Evolutionary conservation across 2,329 filamentous ascomycete species (phyloP).

Genomic region (Botryosphaeria dothidea): DNA sequence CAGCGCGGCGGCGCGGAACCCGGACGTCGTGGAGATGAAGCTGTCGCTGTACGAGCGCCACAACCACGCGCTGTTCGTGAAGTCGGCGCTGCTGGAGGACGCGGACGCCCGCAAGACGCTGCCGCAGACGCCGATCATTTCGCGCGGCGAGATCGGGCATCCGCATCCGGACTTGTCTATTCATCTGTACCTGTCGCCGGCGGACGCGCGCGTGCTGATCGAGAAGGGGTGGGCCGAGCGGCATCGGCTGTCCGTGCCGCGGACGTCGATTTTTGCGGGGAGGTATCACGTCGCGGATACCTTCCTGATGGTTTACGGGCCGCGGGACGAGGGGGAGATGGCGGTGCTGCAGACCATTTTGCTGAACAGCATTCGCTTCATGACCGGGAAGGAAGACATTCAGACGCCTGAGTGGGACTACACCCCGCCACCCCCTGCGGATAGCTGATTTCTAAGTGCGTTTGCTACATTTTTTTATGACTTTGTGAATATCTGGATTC

Average conservation of each 20-base stretch:
- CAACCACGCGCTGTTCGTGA: background rate
- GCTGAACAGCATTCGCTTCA: background rate
- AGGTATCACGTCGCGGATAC: background rate
- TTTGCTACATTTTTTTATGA: no score
- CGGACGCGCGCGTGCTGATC: conserved; percentile 3
- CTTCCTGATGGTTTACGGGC: conserved; percentile 1
- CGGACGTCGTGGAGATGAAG: background rate
- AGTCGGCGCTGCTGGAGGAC: background rate
- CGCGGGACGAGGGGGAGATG: background rate
- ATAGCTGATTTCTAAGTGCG: no score
- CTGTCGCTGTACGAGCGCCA: background rate
- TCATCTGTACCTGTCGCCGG: background rate
- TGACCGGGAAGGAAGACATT: background rate
- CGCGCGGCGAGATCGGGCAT: background rate
- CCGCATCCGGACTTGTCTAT: background rate
- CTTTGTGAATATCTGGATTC: no score
- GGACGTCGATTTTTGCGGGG: background rate
- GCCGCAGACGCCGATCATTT: background rate
- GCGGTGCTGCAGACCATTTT: background rate
- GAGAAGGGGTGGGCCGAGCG: conserved; percentile 9
- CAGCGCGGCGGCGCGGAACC: background rate
- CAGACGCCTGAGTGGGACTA: background rate
- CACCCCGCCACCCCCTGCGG: no score
- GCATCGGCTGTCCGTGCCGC: background rate
- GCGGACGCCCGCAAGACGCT: background rate